Evolutionary conservation across 345 rosid species (phyloP), one percentile per base, ranked within the genome.

Genomic region (Pseudoturritis turrita): DNA sequence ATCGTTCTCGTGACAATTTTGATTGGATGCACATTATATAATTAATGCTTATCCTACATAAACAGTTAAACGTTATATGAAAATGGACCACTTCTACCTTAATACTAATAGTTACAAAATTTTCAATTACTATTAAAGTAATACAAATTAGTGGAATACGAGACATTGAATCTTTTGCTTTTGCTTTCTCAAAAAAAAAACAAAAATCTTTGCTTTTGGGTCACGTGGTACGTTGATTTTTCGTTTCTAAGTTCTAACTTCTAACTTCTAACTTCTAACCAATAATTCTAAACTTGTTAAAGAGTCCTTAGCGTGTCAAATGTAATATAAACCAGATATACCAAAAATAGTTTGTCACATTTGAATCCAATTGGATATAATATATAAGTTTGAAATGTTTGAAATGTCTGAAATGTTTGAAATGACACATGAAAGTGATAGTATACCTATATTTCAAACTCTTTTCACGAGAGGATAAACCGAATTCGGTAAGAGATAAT

Each of bases 51-150:
- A 12, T 25, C 12, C 54, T 10, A 41, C 54, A 68, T 19, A 56
- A 13, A 29, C 44, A 68, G 64, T 55, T 68, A 70, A 19, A 49
- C 7, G 26, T 47, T 25, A 58, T 13, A 58, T 59, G 39, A 46
- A 58, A 70, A 62, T 47, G 58, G 74, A 36, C 74, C 74, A 59
- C 59, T 59, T 35, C 40, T 13, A 37, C 23, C 51, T 70, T 46
- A 26, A 11, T 50, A 41, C 13, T 17, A 71, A 49, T 47, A 44
- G 50, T 47, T 58, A 58, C 56, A 37, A 35, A 53, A 29, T 1
- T 23, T 22, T 36, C 36, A 50, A 33, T 14, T 15, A 18, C 36
- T 33, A 33, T 44, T 17, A 62, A 62, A 43, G 22, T 28, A 43
- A 26, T 23, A 40, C 52, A 26, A 44, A 10, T 18, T 6, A 62